Percentiles rank a stretch among this genome's conserved stretches.
phyloP scores from a whole-genome alignment of 176 grass and related monocot species.

The Hordeum vulgare region DNA sequence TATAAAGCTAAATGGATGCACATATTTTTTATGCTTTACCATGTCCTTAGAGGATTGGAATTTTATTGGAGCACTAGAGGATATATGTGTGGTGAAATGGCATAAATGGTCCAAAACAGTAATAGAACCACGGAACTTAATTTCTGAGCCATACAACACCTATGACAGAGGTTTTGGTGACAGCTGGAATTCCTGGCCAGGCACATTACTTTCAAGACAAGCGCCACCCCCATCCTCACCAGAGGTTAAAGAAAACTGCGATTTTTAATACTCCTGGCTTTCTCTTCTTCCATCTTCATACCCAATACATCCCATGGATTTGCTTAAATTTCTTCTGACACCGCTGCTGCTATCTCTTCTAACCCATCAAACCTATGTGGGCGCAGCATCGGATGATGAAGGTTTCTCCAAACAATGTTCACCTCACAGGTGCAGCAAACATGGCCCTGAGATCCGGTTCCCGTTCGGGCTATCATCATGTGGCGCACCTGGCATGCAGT shows the following conservation, averaged over 20 bases:
- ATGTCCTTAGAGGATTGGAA: too few relatives aligned
- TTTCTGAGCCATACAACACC: not conserved
- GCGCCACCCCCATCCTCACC: not conserved
- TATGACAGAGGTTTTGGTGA: too few relatives aligned
- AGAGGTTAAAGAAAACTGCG: not conserved
- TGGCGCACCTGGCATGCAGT: conserved; percentile 24
- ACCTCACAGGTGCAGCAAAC: conserved; percentile 15
- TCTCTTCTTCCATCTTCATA: too few relatives aligned
- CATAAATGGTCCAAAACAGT: not conserved
- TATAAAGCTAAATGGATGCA: too few relatives aligned
- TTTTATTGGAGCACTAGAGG: too few relatives aligned
- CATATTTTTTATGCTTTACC: too few relatives aligned
- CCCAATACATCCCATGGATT: not conserved
- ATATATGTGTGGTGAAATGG: not conserved
- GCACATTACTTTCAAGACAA: too few relatives aligned
- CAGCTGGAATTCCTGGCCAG: too few relatives aligned
- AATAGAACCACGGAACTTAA: not conserved
- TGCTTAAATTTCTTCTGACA: not conserved
- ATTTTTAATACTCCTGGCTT: not conserved
- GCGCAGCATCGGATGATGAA: conserved; percentile 1
- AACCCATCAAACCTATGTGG: not conserved
- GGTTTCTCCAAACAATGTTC: conserved; percentile 24
- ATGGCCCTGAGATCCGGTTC: conserved; percentile 39
- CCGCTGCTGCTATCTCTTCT: conserved; percentile 4
- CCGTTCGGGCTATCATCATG: conserved; percentile 20